phyloP scores from a whole-genome alignment of 179 eudicot genomes.

The Patellifolia procumbens region DNA sequence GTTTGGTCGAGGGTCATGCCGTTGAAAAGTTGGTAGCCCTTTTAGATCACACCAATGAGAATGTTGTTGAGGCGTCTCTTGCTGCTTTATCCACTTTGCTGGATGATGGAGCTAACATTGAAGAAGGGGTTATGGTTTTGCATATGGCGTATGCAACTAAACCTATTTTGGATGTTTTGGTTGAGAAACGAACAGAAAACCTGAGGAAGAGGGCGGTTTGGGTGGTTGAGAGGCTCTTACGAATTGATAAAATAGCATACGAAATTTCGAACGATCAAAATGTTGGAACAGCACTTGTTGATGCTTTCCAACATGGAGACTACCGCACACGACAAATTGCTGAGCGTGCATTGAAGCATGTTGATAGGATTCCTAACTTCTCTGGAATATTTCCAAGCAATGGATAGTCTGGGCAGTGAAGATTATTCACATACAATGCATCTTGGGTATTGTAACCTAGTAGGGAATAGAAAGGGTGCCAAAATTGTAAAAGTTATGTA shows the following conservation, averaged over 20 bases:
- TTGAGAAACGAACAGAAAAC: conserved; percentile 73
- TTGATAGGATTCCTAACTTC: conserved; percentile 87
- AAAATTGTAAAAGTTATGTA: neutral
- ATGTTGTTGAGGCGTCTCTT: conserved; percentile 84
- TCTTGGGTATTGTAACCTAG: neutral
- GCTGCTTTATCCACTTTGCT: conserved; percentile 81
- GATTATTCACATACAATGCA: neutral
- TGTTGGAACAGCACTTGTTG: conserved; percentile 78
- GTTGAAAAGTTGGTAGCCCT: conserved; percentile 72
- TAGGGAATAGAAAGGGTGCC: neutral
- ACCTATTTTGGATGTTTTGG: conserved; percentile 67
- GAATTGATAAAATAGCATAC: conserved; percentile 63
- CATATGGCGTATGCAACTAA: conserved; percentile 54
- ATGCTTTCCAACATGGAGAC: conserved; percentile 88
- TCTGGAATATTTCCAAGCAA: conserved; percentile 74
- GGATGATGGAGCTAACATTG: conserved; percentile 73
- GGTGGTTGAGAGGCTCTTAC: conserved; percentile 78
- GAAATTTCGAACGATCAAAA: conserved; percentile 67
- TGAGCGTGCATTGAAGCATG: conserved; percentile 76
- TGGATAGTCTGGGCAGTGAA: neutral
- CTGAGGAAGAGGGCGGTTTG: conserved; percentile 73
- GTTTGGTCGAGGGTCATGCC: conserved; percentile 72
- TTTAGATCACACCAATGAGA: conserved; percentile 76
- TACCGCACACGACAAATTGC: conserved; percentile 83
- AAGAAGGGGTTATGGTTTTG: conserved; percentile 61